Conservation (phyloP, 768 basidiomycete species). For the Termitomyces sp. region DNA sequence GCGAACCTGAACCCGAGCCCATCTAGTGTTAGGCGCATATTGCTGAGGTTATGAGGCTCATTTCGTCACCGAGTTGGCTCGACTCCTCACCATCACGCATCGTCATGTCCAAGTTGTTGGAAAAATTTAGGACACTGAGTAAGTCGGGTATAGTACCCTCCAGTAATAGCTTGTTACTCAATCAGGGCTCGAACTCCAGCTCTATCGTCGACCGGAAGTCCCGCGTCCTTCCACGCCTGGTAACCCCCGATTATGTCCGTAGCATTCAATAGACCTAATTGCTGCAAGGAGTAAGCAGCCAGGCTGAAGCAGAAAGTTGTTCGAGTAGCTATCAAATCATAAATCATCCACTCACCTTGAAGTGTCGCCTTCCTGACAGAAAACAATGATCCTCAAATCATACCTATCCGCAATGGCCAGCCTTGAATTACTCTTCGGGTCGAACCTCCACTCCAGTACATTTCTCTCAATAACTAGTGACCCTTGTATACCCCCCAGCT, state of each 20-base stretch:
- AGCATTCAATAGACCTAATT: slow-evolving; percentile 66
- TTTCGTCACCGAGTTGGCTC: not conserved
- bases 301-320: slow-evolving; percentile 33
- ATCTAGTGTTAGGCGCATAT: no score
- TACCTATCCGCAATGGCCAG: slow-evolving; percentile 69
- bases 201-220: slow-evolving; percentile 47
- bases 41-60: no score
- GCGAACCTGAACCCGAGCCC: no score
- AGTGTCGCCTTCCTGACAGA: slow-evolving; percentile 71
- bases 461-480: slow-evolving; percentile 74
- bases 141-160: not conserved
- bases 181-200: slow-evolving; percentile 3
- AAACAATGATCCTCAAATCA: slow-evolving; percentile 68
- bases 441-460: slow-evolving; percentile 76
- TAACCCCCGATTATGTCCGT: slow-evolving; percentile 78
- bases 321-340: not conserved
- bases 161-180: not conserved
- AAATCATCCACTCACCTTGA: slow-evolving; percentile 36
- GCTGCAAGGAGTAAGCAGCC: slow-evolving; percentile 63
- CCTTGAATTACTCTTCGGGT: slow-evolving; percentile 57
- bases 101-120: not conserved
- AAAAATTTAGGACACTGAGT: not conserved
- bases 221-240: slow-evolving; percentile 64
- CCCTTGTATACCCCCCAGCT: slow-evolving; percentile 58
- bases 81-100: not conserved